Conservation (phyloP, 2,329 filamentous ascomycete species). For the Laburnicola sp. region DNA sequence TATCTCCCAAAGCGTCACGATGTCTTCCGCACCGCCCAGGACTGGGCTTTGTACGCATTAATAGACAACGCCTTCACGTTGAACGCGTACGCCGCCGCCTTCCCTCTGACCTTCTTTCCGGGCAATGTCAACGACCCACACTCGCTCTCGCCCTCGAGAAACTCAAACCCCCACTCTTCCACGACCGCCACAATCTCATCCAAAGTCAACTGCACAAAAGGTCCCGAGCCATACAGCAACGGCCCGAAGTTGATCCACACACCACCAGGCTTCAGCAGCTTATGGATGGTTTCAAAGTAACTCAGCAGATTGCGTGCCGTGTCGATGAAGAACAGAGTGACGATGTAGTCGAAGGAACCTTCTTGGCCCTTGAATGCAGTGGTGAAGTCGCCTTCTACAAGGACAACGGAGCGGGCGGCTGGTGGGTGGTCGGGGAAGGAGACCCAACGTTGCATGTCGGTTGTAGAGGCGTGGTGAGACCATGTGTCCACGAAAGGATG, state of each 20-base stretch:
- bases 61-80: constrained; percentile 55
- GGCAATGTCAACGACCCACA: constrained; percentile 53
- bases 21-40: constrained; percentile 54
- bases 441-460: constrained; percentile 53
- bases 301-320: constrained; percentile 60
- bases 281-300: constrained; percentile 59
- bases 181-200: constrained; percentile 57
- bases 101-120: constrained; percentile 48
- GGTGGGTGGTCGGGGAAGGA: constrained; percentile 47
- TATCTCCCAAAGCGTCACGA: neutral
- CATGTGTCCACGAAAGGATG: constrained; percentile 61
- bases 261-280: constrained; percentile 53
- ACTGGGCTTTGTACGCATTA: constrained; percentile 60
- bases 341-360: constrained; percentile 52
- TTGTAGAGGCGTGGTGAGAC: constrained; percentile 58
- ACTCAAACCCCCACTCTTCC: constrained; percentile 57
- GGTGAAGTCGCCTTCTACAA: constrained; percentile 62
- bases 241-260: constrained; percentile 62
- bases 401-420: constrained; percentile 47
- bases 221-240: constrained; percentile 58
- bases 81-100: constrained; percentile 58
- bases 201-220: constrained; percentile 59
- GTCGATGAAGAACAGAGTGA: constrained; percentile 65
- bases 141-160: constrained; percentile 48
- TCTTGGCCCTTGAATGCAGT: constrained; percentile 39